phyloP scores from a whole-genome alignment of 2,329 filamentous ascomycete genomes.

The Monosporascus cannonballus region DNA sequence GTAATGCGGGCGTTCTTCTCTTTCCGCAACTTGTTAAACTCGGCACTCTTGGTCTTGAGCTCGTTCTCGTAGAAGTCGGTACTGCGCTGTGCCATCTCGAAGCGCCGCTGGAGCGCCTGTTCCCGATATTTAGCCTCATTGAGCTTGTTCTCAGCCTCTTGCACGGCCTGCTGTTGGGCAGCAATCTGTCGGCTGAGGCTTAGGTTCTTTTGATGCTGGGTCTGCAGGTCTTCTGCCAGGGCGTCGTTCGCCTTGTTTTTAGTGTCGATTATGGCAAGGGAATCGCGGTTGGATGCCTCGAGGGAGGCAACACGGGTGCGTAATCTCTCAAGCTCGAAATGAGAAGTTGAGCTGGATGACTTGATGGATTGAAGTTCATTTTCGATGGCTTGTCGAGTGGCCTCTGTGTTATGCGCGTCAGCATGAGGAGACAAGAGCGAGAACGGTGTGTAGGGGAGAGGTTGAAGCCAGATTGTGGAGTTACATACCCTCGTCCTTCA shows the following conservation, averaged over 20 bases:
- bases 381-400: slow-evolving; percentile 65
- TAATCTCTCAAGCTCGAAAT: slow-evolving; percentile 69
- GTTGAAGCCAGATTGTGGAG: background rate
- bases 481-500: slow-evolving; percentile 71
- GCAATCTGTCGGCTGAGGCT: slow-evolving; percentile 79
- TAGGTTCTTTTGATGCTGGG: slow-evolving; percentile 83
- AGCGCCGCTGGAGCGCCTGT: slow-evolving; percentile 82
- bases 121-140: slow-evolving; percentile 85
- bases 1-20: slow-evolving; percentile 89
- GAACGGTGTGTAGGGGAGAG: background rate
- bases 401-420: slow-evolving; percentile 51
- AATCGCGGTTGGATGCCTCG: slow-evolving; percentile 88
- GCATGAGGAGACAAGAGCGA: background rate
- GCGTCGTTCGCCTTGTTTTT: slow-evolving; percentile 84
- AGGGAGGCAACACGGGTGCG: slow-evolving; percentile 79
- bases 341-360: slow-evolving; percentile 66
- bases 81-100: slow-evolving; percentile 81
- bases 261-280: slow-evolving; percentile 79
- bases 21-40: slow-evolving; percentile 85
- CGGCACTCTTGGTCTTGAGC: slow-evolving; percentile 80
- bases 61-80: slow-evolving; percentile 92
- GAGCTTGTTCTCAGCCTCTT: slow-evolving; percentile 72
- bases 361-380: slow-evolving; percentile 76
- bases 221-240: slow-evolving; percentile 77
- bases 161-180: slow-evolving; percentile 73